Percentiles rank a stretch among this genome's conserved stretches.
These are phyloP conservation scores for Talaromyces sp. DNA, from an alignment of 2,329 filamentous ascomycete genomes.

Conservation along the genomic window DNA sequence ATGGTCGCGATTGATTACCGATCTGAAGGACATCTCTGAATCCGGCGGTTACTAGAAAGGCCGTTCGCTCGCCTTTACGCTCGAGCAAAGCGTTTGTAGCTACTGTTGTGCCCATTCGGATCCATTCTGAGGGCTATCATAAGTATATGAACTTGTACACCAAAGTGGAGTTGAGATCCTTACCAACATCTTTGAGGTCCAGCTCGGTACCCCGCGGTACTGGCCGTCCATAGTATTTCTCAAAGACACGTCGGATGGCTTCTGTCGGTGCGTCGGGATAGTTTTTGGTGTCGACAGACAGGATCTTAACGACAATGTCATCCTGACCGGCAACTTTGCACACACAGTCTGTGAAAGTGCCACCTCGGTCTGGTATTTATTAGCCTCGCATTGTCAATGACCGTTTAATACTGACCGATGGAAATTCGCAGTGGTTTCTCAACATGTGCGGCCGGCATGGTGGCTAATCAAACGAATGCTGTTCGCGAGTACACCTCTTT, in stretches of 20 bases:
- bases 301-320: conserved; percentile 36
- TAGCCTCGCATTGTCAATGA: neutral
- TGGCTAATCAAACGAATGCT: neutral
- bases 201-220: conserved; percentile 26
- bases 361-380: conserved; percentile 26
- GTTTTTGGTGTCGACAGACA: conserved; percentile 31
- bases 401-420: neutral
- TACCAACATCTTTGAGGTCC: conserved; percentile 3
- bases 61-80: conserved; percentile 17
- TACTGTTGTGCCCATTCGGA: conserved; percentile 88
- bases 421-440: neutral
- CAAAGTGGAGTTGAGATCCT: neutral
- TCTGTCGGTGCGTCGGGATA: conserved; percentile 59
- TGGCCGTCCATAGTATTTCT: conserved; percentile 31
- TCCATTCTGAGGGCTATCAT: conserved; percentile 28
- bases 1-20: conserved; percentile 82
- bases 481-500: too few species aligned
- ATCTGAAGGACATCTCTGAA: conserved; percentile 85
- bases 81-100: conserved; percentile 71
- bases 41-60: conserved; percentile 68
- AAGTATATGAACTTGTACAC: neutral
- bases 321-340: conserved; percentile 31
- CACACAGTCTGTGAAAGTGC: conserved; percentile 37
- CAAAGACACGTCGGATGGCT: conserved; percentile 70
- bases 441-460: neutral